A percentile compares a stretch with the other conserved stretches of the same genome.
Evolutionary conservation across 495 filamentous ascomycete genomes (phyloP).

Genomic region (Pseudoneurospora amorphoporcata): DNA sequence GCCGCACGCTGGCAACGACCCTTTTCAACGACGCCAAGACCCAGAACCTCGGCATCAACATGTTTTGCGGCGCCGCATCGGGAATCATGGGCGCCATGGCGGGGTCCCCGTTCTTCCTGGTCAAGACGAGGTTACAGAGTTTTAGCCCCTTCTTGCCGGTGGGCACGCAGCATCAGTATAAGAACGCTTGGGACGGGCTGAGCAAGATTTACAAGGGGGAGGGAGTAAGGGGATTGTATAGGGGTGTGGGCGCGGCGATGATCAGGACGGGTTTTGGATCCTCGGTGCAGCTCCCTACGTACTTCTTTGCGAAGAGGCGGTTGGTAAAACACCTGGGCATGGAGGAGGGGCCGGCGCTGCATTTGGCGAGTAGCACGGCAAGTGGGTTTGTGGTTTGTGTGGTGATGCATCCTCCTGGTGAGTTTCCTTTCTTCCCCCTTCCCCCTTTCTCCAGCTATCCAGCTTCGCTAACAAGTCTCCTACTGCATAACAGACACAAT

Average conservation of each 20-base stretch:
- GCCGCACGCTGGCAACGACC: slow-evolving; percentile 48
- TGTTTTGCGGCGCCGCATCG: slow-evolving; percentile 78
- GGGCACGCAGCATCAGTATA: slow-evolving; percentile 90
- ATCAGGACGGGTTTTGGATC: slow-evolving; percentile 91
- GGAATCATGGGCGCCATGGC: slow-evolving; percentile 84
- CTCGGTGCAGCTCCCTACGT: slow-evolving; percentile 92
- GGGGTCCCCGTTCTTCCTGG: slow-evolving; percentile 95
- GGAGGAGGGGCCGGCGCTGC: slow-evolving; percentile 82
- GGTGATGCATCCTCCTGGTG: slow-evolving; percentile 96
- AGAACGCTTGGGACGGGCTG: slow-evolving; percentile 74
- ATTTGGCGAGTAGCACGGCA: slow-evolving; percentile 77
- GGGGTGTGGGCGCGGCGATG: slow-evolving; percentile 92
- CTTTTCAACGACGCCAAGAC: slow-evolving; percentile 60
- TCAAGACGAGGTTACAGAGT: slow-evolving; percentile 93
- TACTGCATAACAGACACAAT: slow-evolving; percentile 61
- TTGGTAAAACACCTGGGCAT: slow-evolving; percentile 72
- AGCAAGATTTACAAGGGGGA: slow-evolving; percentile 65
- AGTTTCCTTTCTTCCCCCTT: slow-evolving; percentile 7
- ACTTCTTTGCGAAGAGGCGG: slow-evolving; percentile 92
- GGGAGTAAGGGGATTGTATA: slow-evolving; percentile 72
- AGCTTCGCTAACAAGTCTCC: not conserved
- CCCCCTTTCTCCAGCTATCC: not conserved
- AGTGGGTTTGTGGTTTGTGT: slow-evolving; percentile 96
- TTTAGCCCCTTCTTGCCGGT: slow-evolving; percentile 91
- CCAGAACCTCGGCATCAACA: slow-evolving; percentile 82